Conservation (phyloP, 2,329 filamentous ascomycete species). For the Byssochlamys sp. region DNA sequence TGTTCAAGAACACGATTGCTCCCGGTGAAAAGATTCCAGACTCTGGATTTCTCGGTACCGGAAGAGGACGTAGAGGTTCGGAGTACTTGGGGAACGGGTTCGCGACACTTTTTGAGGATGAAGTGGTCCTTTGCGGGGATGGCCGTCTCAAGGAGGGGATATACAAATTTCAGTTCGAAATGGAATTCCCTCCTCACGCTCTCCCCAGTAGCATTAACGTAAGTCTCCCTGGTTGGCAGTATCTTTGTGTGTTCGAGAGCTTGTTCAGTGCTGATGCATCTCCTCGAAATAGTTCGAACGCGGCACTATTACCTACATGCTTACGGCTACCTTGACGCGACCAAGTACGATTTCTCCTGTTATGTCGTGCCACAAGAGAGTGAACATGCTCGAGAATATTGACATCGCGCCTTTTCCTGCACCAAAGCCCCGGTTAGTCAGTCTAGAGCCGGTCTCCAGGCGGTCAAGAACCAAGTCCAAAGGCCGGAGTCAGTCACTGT, state of each 20-base stretch:
- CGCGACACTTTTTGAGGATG: slow-evolving; percentile 56
- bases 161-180: slow-evolving; percentile 57
- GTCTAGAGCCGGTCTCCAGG: slow-evolving; percentile 74
- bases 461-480: slow-evolving; percentile 51
- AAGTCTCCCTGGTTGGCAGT: slow-evolving; percentile 31
- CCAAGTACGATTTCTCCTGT: slow-evolving; percentile 78
- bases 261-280: slow-evolving; percentile 4
- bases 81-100: slow-evolving; percentile 57
- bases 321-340: slow-evolving; percentile 79
- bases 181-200: slow-evolving; percentile 50
- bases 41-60: slow-evolving; percentile 43
- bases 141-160: slow-evolving; percentile 54
- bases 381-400: slow-evolving; percentile 70
- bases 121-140: slow-evolving; percentile 55
- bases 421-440: slow-evolving; percentile 73
- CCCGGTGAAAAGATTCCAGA: slow-evolving; percentile 45
- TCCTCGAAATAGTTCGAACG: slow-evolving; percentile 66
- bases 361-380: slow-evolving; percentile 67
- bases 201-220: slow-evolving; percentile 88
- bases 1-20: slow-evolving; percentile 53
- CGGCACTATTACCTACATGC: slow-evolving; percentile 81
- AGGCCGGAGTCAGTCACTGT: slow-evolving; percentile 36
- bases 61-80: slow-evolving; percentile 42
- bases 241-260: slow-evolving; percentile 3
- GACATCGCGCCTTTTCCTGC: slow-evolving; percentile 68